Evolutionary conservation across 495 filamentous ascomycete genomes (phyloP).

Genomic region (Polyplosphaeria fusca): DNA sequence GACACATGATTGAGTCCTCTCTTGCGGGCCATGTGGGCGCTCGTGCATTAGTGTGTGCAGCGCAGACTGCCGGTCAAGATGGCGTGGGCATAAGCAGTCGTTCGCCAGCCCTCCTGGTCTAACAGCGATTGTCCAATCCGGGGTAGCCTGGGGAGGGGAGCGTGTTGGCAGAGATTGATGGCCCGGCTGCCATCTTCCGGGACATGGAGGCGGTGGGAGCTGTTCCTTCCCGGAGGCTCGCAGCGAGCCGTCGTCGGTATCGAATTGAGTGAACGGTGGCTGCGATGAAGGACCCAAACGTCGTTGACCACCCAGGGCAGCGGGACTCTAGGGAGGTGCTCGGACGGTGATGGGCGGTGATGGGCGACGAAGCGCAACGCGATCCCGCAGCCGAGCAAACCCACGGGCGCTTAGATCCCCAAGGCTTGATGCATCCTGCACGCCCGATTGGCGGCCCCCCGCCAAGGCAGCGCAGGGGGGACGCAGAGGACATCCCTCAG

Average conservation of each 20-base stretch:
- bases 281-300: constrained; percentile 5
- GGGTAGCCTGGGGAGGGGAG: background rate
- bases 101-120: constrained; percentile 20
- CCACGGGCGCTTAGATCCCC: constrained; percentile 16
- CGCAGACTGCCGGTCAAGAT: constrained; percentile 17
- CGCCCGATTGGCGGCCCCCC: constrained; percentile 5
- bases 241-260: no score
- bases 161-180: no score
- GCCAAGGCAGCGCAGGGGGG: constrained; percentile 20
- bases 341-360: constrained; percentile 20
- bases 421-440: constrained; percentile 20
- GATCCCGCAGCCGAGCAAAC: constrained; percentile 7
- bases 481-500: constrained; percentile 1
- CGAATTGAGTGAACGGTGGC: no score
- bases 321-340: constrained; percentile 18
- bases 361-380: background rate
- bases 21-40: constrained; percentile 1
- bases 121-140: constrained; percentile 18
- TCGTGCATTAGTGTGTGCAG: constrained; percentile 30
- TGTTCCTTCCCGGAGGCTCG: no score
- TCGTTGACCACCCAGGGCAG: constrained; percentile 5
- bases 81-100: constrained; percentile 13
- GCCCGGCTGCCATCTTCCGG: no score
- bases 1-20: constrained; percentile 10
- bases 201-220: no score